phyloP scores from a whole-genome alignment of 495 filamentous ascomycete species.

The Daldinia childiae region DNA sequence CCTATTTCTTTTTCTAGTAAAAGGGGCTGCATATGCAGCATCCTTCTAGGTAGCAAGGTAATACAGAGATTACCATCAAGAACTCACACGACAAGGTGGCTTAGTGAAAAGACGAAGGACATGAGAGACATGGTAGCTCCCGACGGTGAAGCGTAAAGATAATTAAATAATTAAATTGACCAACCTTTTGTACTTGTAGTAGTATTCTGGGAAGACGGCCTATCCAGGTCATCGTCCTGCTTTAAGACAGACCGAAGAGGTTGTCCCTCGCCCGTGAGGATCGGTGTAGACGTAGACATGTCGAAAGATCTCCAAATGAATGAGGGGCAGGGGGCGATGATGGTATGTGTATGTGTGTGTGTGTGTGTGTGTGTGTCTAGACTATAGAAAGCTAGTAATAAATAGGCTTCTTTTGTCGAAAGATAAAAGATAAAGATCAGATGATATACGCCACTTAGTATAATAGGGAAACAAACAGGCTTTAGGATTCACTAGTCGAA shows the following conservation, averaged over 20 bases:
- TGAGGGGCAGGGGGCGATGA: conserved; percentile 11
- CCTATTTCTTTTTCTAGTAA: not conserved
- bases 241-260: conserved; percentile 57
- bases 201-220: conserved; percentile 45
- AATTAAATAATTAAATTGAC: conserved; percentile 32
- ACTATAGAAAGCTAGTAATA: conserved; percentile 9
- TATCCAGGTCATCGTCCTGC: conserved; percentile 53
- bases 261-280: conserved; percentile 36
- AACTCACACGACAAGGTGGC: conserved; percentile 15
- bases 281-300: conserved; percentile 41
- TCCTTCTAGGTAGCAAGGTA: conserved; percentile 2
- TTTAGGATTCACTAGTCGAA: not conserved
- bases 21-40: not conserved
- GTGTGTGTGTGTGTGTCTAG: not conserved
- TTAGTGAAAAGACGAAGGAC: conserved; percentile 3
- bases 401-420: not conserved
- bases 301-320: conserved; percentile 21
- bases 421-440: conserved; percentile 4
- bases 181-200: conserved; percentile 54
- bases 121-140: not conserved
- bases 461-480: not conserved
- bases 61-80: conserved; percentile 7
- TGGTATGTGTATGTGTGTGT: not conserved
- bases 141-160: not conserved
- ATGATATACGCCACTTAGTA: not conserved